Conservation (phyloP, 169 alveolate species). For the Plasmodium malariae region DNA sequence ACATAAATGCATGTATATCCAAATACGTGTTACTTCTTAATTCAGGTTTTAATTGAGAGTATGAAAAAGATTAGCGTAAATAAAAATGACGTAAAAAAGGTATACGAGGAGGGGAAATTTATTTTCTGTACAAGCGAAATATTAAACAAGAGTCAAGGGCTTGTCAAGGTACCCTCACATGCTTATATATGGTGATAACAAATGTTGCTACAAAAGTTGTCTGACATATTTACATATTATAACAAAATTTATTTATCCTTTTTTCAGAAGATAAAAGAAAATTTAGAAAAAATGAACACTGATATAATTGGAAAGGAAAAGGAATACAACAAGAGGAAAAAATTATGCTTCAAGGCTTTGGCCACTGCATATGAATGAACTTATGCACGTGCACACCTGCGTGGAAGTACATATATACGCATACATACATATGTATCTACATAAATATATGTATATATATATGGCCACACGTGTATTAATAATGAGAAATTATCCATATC, state of each 20-base stretch:
- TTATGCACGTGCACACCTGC: not conserved
- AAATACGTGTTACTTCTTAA: not conserved
- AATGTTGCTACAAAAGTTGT: not conserved
- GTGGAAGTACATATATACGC: not conserved
- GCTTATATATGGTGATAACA: not conserved
- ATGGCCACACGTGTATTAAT: not conserved
- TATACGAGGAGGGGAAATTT: slow-evolving; percentile 70
- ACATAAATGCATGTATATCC: too few relatives aligned
- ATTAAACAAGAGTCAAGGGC: slow-evolving; percentile 38
- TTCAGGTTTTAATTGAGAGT: slow-evolving; percentile 51
- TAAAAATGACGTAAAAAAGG: slow-evolving; percentile 43
- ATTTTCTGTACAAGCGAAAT: slow-evolving; percentile 42
- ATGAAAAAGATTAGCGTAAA: slow-evolving; percentile 53
- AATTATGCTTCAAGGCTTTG: slow-evolving; percentile 72
- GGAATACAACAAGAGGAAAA: slow-evolving; percentile 71
- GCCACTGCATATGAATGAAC: slow-evolving; percentile 71
- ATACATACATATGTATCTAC: not conserved
- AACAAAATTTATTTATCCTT: not conserved
- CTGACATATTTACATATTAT: not conserved
- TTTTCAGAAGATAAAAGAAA: slow-evolving; percentile 59
- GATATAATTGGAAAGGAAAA: slow-evolving; percentile 60
- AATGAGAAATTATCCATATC: not conserved
- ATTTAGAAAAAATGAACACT: slow-evolving; percentile 60
- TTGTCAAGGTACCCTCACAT: slow-evolving; percentile 42
- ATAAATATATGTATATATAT: slow-evolving; percentile 28